Evolutionary conservation across 169 alveolate genomes (phyloP), one percentile per base, ranked within the genome.

Genomic region (Amoebophrya sp.): DNA sequence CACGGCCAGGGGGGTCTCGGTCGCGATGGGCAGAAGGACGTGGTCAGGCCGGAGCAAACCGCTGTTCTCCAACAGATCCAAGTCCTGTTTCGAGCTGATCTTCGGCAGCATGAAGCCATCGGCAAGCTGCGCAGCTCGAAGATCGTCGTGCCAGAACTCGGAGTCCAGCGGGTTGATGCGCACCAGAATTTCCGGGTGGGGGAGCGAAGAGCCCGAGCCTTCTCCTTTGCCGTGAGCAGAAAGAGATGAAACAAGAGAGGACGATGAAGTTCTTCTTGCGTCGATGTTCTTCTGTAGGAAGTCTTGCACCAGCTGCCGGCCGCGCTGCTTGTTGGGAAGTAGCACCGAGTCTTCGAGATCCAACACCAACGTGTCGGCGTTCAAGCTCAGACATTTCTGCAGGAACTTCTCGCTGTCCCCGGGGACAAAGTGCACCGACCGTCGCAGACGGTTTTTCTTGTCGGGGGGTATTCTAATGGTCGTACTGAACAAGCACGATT

Each of bases 61-160:
- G 83, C 83, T 25, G 1, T 7, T 3, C 10, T 66, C 83, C 35
- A 66, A 25, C 83, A 7, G 1, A 3, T 25, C 10, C 35, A 66
- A 18, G 18, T 66, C 83, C 35, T 3, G 32, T 2, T 2, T 25
- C 1, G 32, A 66, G 39, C 35, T n/a, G 35, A 66, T 25, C 83
- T 66, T 66, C 38, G 83, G 83, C 12, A 66, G 32, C 83, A 66
- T 66, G 83, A 66, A n/a, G 29, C 83, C 83, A 25, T 66, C 83
- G 32, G 83, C 83, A 12, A 41, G 54, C 54, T 41, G 2, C 12
- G 23, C 54, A 12, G 54, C 54, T 41, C 12, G 23, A 12, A 41
- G 2, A 41, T 41, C 54, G 23, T 7, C 23, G 2, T 41, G 2
- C 54, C 54, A 41, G 54, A 7, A 12, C 54, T 41, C 54, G 54